Evolutionary conservation across 23 red algal species (phyloP), one percentile per base, ranked within the genome.

Genomic region (Gracilaria vermiculophylla): DNA sequence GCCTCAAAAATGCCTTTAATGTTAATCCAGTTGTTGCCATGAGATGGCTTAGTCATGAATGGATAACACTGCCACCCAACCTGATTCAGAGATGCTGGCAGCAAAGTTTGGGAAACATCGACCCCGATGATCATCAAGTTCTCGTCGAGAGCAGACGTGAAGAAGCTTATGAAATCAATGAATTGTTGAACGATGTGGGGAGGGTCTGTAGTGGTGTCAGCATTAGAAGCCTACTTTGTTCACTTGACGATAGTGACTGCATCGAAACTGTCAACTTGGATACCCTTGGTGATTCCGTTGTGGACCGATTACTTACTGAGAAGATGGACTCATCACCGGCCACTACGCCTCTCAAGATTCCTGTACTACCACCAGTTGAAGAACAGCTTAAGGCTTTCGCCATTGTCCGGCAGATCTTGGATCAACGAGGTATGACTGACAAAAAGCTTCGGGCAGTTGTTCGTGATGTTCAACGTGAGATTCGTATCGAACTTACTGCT

Each of bases 61-160:
- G 84, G 84, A 57, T 65, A 27, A 20, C 8, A 15, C 28, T 88
- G 23, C 48, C 69, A 6, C 17, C 66, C n/a, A 77, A 4, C 20
- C 29, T 88, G 13, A 78, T 88, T 58, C 32, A 55, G 15, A 88
- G 69, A 35, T 88, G 84, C 33, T 76, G 84, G 55, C 79, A 73
- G 31, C 67, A 73, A 29, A 73, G 67, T 47, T 36, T 73, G 31
- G 67, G 67, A 29, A 73, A 73, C 28, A 73, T 73, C 35, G 67
- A 73, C 35, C 20, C 67, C 15, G 67, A 73, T 17, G 23, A 28
- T 8, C 67, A 73, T 73, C 36, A 73, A 28, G 32, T 73, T 73
- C 67, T 73, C 39, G 67, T 73, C 40, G 67, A 73, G 47, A 73
- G 39, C 5, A 73, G 39, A 28, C 67, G 67, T 47, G 67, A 73